Percentiles rank a stretch among this genome's conserved stretches.
These are phyloP conservation scores for Moesziomyces sp. DNA, from an alignment of 1,284 basidiomycete species.

Conservation along the genomic window DNA sequence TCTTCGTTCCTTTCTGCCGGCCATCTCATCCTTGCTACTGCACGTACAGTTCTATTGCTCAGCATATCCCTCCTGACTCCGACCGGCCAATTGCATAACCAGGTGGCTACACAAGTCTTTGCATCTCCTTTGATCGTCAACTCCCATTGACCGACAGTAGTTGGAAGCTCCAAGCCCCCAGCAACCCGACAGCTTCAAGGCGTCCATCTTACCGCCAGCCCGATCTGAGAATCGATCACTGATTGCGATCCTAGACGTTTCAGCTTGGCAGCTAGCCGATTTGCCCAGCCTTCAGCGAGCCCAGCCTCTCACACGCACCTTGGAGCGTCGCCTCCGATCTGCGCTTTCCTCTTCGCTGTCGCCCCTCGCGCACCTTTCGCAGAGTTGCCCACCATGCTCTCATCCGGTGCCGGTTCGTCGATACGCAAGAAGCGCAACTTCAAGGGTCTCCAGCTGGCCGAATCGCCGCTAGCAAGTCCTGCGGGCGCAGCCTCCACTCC, in stretches of 20 bases:
- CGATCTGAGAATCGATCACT: no score
- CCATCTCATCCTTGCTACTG: no score
- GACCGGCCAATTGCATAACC: no score
- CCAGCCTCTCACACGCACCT: background rate
- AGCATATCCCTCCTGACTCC: no score
- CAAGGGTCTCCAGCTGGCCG: constrained; percentile 61
- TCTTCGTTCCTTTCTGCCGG: no score
- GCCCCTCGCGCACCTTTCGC: background rate
- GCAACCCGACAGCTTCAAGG: no score
- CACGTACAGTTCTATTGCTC: no score
- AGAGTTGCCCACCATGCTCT: constrained; percentile 22
- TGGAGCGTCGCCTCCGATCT: background rate
- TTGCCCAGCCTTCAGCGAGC: background rate
- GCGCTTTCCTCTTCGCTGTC: background rate
- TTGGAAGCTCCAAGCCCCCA: no score
- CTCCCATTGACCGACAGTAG: no score
- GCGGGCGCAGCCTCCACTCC: constrained; percentile 20
- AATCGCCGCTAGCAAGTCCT: constrained; percentile 49
- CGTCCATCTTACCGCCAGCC: no score
- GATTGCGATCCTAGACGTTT: background rate
- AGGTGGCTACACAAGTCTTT: no score
- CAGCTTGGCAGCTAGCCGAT: background rate
- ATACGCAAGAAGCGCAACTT: constrained; percentile 67
- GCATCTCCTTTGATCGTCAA: no score
- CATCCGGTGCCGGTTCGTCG: constrained; percentile 33